Conservation (phyloP, 129 eudicot genomes). For the Pulicaria dysenterica region DNA sequence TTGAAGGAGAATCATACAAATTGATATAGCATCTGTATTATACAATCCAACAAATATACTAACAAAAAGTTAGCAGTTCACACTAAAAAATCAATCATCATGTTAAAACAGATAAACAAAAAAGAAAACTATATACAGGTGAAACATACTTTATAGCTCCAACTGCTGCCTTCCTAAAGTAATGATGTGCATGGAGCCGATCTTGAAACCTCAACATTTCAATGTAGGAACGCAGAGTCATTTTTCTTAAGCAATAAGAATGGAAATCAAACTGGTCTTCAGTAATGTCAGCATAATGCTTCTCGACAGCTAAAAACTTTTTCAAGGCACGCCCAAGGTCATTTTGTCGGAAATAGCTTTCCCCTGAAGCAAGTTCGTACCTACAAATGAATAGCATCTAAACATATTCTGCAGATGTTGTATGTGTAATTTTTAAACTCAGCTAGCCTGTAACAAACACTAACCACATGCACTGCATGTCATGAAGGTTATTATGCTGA, state of each 20-base stretch:
- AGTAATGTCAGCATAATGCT: slow-evolving; percentile 94
- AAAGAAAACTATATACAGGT: not conserved
- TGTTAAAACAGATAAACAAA: slow-evolving; percentile 4
- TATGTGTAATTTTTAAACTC: not conserved
- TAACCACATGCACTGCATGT: slow-evolving; percentile 99
- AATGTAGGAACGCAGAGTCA: slow-evolving; percentile 95
- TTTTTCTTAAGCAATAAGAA: slow-evolving; percentile 95
- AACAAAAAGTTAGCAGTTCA: not conserved
- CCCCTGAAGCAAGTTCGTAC: slow-evolving; percentile 98
- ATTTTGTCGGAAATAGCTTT: slow-evolving; percentile 93
- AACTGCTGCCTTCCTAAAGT: slow-evolving; percentile 88
- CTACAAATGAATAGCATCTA: slow-evolving; percentile 40
- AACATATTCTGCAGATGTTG: not conserved
- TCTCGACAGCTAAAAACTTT: slow-evolving; percentile 89
- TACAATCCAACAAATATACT: slow-evolving; percentile 1
- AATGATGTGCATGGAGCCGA: slow-evolving; percentile 82
- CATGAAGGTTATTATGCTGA: slow-evolving; percentile 89
- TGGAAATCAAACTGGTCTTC: slow-evolving; percentile 99
- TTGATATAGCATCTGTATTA: slow-evolving; percentile 85
- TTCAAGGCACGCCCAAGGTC: slow-evolving; percentile 95
- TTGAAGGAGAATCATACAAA: slow-evolving; percentile 87
- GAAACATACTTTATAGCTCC: slow-evolving; percentile 73
- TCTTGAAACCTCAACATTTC: slow-evolving; percentile 96
- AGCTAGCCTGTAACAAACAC: slow-evolving; percentile 31
- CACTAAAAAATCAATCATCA: not conserved